A percentile compares a stretch with the other conserved stretches of the same genome.
These are phyloP conservation scores for Fusarium brevicatenulatum DNA, from an alignment of 2,329 filamentous ascomycete species.

Conservation along the genomic window DNA sequence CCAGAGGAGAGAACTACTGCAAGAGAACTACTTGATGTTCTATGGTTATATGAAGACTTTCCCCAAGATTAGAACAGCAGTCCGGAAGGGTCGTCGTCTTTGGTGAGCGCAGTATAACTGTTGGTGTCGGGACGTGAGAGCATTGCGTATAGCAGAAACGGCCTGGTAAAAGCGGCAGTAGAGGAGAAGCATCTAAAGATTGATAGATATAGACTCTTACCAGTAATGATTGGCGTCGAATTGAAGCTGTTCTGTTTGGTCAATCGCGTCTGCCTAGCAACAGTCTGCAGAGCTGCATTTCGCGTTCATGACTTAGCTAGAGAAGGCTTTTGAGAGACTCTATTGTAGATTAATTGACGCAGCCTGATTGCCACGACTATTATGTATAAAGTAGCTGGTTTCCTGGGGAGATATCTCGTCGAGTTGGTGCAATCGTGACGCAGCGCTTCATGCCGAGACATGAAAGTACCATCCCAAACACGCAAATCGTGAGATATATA, in stretches of 20 bases:
- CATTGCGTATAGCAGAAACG: background rate
- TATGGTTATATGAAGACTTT: conserved; percentile 36
- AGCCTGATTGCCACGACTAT: fast-evolving
- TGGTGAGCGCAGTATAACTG: background rate
- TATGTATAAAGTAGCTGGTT: too few species aligned
- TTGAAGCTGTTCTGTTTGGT: background rate
- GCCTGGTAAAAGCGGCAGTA: background rate
- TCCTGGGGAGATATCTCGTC: background rate
- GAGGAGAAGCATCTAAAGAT: fast-evolving
- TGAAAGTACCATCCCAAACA: background rate
- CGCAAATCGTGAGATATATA: too few species aligned
- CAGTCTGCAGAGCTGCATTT: background rate
- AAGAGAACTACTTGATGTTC: conserved; percentile 45
- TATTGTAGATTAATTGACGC: fast-evolving
- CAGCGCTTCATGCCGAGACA: background rate
- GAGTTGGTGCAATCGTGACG: background rate
- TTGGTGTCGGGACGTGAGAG: background rate
- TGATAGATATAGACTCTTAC: background rate
- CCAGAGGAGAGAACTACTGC: conserved; percentile 46
- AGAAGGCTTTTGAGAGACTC: background rate
- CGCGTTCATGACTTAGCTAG: background rate
- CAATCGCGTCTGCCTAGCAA: background rate
- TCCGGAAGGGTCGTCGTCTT: background rate
- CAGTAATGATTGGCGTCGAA: background rate
- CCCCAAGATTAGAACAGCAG: background rate